Evolutionary conservation across 2,329 filamentous ascomycete genomes (phyloP), one percentile per base, ranked within the genome.

Genomic region (Clarireedia monteithiana): DNA sequence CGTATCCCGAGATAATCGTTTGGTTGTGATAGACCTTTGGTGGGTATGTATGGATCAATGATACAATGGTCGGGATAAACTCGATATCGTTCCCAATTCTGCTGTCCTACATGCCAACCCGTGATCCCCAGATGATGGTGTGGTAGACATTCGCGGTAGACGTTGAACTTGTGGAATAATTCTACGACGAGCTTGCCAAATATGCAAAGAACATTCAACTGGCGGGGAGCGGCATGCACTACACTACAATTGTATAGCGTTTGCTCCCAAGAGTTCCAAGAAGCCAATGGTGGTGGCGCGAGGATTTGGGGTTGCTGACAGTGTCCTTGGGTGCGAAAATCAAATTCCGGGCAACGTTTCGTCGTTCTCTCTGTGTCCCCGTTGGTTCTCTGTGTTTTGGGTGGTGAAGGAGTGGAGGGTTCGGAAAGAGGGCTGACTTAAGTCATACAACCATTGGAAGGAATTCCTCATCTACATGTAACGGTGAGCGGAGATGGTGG

Each of bases 91-190:
- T 56, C 48, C 60, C 40, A 48, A 55, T 52, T 53, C 47, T 48
- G 56, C 51, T 60, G 53, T 62, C 52, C 56, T 64, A 64, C 66
- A 65, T 62, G 54, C 58, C 57, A 62, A 51, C 59, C 57, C 59
- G 57, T 60, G 59, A 62, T 64, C 53, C 44, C 56, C 40, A 51
- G 45, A 50, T 55, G 55, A 50, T 48, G 50, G 50, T 58, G 46
- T 60, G 50, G 17, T 60, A 60, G 60, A 62, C 57, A 60, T 65
- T 46, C 60, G 59, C 44, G 38, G 56, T 58, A 42, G 53, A 57
- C 5, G 4, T 4, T 55, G 17, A 27, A 55, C 38, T 3, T 24
- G 23, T 42, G 36, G 14, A 46, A 49, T 52, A 50, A 50, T 40
- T 55, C 47, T 55, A 49, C 47, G 27, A 55, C n/a, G 20, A 20